A percentile compares a stretch with the other conserved stretches of the same genome.
These are phyloP conservation scores for Pythium graminicola DNA, from an alignment of 352 stramenopile species.

Conservation along the genomic window DNA sequence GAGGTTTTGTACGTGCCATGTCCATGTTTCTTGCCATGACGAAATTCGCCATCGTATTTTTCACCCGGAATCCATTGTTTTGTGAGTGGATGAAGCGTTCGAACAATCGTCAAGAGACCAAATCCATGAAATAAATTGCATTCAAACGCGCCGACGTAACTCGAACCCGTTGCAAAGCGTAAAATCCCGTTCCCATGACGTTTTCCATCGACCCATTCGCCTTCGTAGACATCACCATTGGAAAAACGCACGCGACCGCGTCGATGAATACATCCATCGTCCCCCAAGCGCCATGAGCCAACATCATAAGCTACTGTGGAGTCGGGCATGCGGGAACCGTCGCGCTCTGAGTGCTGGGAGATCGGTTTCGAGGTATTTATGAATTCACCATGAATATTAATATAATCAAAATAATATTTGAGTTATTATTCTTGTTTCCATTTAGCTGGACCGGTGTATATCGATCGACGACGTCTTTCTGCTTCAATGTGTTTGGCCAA, in stretches of 20 bases:
- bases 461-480: no score
- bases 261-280: slow-evolving; percentile 70
- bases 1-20: slow-evolving; percentile 33
- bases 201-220: slow-evolving; percentile 82
- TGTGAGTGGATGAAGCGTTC: slow-evolving; percentile 54
- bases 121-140: slow-evolving; percentile 58
- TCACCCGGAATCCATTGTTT: slow-evolving; percentile 54
- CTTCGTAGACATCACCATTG: slow-evolving; percentile 76
- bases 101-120: slow-evolving; percentile 42
- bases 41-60: slow-evolving; percentile 64
- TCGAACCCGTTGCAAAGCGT: slow-evolving; percentile 35
- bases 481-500: no score
- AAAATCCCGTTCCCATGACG: slow-evolving; percentile 55
- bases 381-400: no score
- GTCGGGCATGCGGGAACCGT: no score
- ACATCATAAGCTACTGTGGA: slow-evolving; percentile 48
- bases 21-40: slow-evolving; percentile 44
- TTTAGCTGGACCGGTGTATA: no score
- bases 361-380: no score
- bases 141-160: slow-evolving; percentile 47
- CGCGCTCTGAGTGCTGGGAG: no score
- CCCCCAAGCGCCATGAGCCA: slow-evolving; percentile 58
- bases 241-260: slow-evolving; percentile 59
- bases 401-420: no score
- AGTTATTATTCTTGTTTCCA: no score